A percentile compares a stretch with the other conserved stretches of the same genome.
phyloP scores from a whole-genome alignment of 2,329 filamentous ascomycete species.

The Talaromyces pinophilus region DNA sequence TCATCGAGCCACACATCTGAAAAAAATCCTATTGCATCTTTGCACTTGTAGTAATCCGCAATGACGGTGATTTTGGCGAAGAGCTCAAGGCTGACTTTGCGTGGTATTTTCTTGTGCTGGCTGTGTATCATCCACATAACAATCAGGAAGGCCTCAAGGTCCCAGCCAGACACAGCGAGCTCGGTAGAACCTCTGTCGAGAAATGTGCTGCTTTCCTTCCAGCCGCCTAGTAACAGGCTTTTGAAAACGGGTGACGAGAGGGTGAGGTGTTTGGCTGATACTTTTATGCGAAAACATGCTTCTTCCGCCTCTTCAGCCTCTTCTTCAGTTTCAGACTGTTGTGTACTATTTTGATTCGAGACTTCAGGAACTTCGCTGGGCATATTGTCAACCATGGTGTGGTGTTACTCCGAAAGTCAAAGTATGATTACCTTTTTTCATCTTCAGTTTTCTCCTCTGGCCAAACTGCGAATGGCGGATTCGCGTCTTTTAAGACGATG shows the following conservation, averaged over 20 bases:
- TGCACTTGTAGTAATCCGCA: constrained; percentile 30
- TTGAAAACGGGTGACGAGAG: constrained; percentile 30
- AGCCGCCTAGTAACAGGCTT: constrained; percentile 25
- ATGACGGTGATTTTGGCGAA: constrained; percentile 25
- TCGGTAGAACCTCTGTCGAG: constrained; percentile 26
- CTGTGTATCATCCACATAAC: constrained; percentile 29
- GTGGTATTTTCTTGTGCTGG: constrained; percentile 25
- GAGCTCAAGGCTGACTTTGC: constrained; percentile 17
- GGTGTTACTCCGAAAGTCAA: background rate
- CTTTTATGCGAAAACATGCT: constrained; percentile 24
- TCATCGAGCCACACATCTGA: constrained; percentile 25
- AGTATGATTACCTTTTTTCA: background rate
- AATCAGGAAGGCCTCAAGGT: constrained; percentile 30
- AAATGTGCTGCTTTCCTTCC: constrained; percentile 27
- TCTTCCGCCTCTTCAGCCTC: background rate
- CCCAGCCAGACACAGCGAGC: constrained; percentile 29
- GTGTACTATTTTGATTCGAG: background rate
- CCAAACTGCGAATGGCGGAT: constrained; percentile 2
- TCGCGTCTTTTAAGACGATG: constrained; percentile 5
- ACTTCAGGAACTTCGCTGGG: background rate
- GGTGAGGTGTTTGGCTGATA: constrained; percentile 31
- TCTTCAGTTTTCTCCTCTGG: background rate
- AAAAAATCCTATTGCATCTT: constrained; percentile 26
- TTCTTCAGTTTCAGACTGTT: background rate
- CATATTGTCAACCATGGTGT: background rate